These are phyloP conservation scores for Petasospora fabianii DNA, from an alignment of 1,139 yeast species.

Conservation along the genomic window DNA sequence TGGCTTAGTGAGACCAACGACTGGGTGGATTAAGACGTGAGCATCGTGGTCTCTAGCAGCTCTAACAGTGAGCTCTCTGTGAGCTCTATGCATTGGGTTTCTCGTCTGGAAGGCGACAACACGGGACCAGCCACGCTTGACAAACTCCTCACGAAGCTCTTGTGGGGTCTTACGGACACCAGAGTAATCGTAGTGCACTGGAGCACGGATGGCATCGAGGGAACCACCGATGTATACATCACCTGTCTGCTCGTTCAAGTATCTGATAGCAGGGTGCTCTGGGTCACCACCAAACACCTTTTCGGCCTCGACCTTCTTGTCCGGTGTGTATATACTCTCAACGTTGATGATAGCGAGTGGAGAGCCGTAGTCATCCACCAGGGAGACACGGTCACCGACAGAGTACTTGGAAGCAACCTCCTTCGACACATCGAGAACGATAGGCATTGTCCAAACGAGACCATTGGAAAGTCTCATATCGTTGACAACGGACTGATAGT, in stretches of 20 bases:
- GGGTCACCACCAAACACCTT: constrained; percentile 95
- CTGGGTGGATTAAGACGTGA: constrained; percentile 90
- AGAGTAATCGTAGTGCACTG: constrained; percentile 87
- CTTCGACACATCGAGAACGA: constrained; percentile 73
- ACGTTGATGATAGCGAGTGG: constrained; percentile 80
- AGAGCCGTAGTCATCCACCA: constrained; percentile 79
- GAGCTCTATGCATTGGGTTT: constrained; percentile 99
- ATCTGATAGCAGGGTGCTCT: constrained; percentile 89
- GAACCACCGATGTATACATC: constrained; percentile 87
- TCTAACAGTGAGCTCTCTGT: constrained; percentile 90
- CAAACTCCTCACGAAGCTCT: constrained; percentile 81
- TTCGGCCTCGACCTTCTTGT: constrained; percentile 75
- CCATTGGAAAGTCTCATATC: constrained; percentile 76
- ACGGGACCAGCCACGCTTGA: constrained; percentile 78
- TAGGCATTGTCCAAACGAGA: constrained; percentile 88
- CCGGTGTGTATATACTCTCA: constrained; percentile 75
- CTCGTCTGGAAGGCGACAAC: constrained; percentile 97
- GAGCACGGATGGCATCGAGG: constrained; percentile 76
- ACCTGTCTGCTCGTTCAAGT: constrained; percentile 70
- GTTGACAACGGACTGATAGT: constrained; percentile 76
- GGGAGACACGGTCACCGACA: constrained; percentile 62
- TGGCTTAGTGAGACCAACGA: constrained; percentile 94
- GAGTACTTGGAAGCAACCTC: constrained; percentile 46
- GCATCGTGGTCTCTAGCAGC: constrained; percentile 82
- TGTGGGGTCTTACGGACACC: constrained; percentile 87